A percentile compares a stretch with the other conserved stretches of the same genome.
phyloP scores from a whole-genome alignment of 2,329 filamentous ascomycete species.

The Hymenoscyphus linearis region DNA sequence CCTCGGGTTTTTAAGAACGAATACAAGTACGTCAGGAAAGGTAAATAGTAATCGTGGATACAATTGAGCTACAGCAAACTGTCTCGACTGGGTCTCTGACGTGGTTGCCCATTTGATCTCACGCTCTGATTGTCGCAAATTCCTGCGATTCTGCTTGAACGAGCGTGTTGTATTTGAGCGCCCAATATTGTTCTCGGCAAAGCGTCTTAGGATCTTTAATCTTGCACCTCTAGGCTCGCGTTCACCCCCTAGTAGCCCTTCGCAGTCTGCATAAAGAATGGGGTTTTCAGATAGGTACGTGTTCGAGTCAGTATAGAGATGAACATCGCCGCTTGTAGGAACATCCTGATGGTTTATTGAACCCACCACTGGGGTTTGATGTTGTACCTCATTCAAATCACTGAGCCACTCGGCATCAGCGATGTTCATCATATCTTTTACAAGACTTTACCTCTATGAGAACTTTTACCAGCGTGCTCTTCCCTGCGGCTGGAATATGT shows the following conservation, averaged over 20 bases:
- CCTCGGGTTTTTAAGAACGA: conserved; percentile 31
- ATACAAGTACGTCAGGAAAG: conserved; percentile 41
- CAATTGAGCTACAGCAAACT: conserved; percentile 37
- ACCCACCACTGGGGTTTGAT: conserved; percentile 41
- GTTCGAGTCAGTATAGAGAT: conserved; percentile 42
- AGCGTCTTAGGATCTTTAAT: not conserved
- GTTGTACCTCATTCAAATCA: too few species aligned
- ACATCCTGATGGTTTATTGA: conserved; percentile 34
- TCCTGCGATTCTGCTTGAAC: not conserved
- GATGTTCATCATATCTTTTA: too few species aligned
- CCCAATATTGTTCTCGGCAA: not conserved
- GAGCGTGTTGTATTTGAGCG: not conserved
- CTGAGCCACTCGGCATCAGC: too few species aligned
- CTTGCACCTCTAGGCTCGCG: not conserved
- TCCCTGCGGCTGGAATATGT: conserved; percentile 33
- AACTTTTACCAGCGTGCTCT: conserved; percentile 38
- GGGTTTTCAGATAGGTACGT: conserved; percentile 1
- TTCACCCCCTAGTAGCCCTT: conserved; percentile 8
- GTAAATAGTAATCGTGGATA: conserved; percentile 43
- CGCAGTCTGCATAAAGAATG: conserved; percentile 11
- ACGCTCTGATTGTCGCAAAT: not conserved
- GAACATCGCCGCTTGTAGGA: conserved; percentile 46
- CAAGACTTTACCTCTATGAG: conserved; percentile 12
- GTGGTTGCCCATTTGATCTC: conserved; percentile 33
- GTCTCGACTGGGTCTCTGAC: conserved; percentile 32